These are phyloP conservation scores for Podaxis pistillaris DNA, from an alignment of 768 basidiomycete species.

Conservation along the genomic window DNA sequence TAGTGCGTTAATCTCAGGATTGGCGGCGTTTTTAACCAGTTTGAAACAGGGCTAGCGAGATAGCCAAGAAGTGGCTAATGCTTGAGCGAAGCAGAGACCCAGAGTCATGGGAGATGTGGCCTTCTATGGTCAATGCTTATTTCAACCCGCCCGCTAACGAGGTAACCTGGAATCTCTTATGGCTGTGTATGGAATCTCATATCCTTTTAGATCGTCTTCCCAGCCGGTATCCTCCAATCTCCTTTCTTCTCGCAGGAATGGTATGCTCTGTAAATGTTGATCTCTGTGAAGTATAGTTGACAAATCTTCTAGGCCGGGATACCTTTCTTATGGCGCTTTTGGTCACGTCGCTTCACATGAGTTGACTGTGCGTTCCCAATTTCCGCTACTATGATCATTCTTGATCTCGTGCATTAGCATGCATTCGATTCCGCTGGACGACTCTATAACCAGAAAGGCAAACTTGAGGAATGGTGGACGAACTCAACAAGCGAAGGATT, in stretches of 20 bases:
- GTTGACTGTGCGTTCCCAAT: conserved; percentile 58
- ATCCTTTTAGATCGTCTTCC: conserved; percentile 79
- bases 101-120: conserved; percentile 85
- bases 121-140: conserved; percentile 86
- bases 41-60: conserved; percentile 48
- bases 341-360: conserved; percentile 93
- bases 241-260: conserved; percentile 87
- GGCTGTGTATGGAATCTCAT: neutral
- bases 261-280: conserved; percentile 33
- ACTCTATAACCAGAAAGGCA: conserved; percentile 88
- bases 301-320: conserved; percentile 63
- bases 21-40: neutral
- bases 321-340: conserved; percentile 89
- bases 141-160: conserved; percentile 87
- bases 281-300: conserved; percentile 13
- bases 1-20: conserved; percentile 17
- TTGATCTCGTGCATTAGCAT: conserved; percentile 45
- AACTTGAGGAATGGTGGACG: conserved; percentile 91
- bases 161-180: conserved; percentile 35
- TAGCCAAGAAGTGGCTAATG: conserved; percentile 69
- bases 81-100: conserved; percentile 68
- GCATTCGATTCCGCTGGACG: conserved; percentile 90
- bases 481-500: conserved; percentile 84
- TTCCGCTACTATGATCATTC: neutral
- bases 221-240: conserved; percentile 91